phyloP scores from a whole-genome alignment of 2,329 filamentous ascomycete genomes.

The Cyphellophora attinorum region DNA sequence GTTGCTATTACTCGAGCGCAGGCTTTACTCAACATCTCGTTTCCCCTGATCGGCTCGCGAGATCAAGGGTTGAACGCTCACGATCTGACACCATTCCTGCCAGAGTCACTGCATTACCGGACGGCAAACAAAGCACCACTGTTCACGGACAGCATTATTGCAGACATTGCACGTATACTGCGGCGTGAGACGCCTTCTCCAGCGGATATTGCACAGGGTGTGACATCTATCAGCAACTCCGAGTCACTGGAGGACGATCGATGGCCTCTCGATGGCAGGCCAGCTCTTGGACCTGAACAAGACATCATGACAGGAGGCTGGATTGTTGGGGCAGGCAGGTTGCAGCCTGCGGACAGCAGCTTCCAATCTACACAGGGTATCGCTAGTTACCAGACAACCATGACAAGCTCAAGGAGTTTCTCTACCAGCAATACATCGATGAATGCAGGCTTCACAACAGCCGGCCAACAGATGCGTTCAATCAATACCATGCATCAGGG shows the following conservation, averaged over 20 bases:
- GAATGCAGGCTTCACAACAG: not conserved
- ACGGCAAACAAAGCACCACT: conserved; percentile 59
- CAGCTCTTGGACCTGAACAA: not conserved
- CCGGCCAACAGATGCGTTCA: not conserved
- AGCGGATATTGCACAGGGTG: conserved; percentile 41
- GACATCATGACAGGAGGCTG: not conserved
- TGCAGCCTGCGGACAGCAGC: not conserved
- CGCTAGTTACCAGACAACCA: not conserved
- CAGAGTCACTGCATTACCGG: conserved; percentile 40
- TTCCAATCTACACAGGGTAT: not conserved
- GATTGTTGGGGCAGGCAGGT: not conserved
- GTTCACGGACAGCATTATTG: conserved; percentile 53
- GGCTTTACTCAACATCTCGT: conserved; percentile 75
- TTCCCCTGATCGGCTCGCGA: conserved; percentile 58
- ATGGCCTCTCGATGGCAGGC: conserved; percentile 55
- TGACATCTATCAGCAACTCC: conserved; percentile 28
- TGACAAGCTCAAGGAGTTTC: not conserved
- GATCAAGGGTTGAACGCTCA: conserved; percentile 50
- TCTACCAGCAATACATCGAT: not conserved
- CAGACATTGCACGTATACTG: conserved; percentile 63
- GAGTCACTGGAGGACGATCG: conserved; percentile 55
- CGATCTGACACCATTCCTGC: conserved; percentile 64
- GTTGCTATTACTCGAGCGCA: conserved; percentile 96
- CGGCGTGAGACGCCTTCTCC: conserved; percentile 50
- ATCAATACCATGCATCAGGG: not conserved